phyloP scores from a whole-genome alignment of 306 rosid species.

The Astragalus membranaceus region DNA sequence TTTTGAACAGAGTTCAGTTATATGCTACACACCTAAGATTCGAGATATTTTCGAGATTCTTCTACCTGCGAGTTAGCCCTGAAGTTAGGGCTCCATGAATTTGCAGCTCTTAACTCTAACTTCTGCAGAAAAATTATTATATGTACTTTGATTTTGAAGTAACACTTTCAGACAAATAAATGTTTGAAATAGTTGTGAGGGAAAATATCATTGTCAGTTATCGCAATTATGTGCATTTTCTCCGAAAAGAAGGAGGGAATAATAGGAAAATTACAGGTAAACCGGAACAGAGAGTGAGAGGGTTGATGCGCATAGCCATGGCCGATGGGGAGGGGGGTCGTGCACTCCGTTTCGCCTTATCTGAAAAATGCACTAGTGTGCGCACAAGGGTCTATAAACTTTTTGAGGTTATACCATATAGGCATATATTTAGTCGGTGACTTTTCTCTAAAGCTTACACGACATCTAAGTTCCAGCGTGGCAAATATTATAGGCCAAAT shows the following conservation, averaged over 20 bases:
- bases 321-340: background rate
- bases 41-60: background rate
- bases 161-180: background rate
- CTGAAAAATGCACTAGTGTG: background rate
- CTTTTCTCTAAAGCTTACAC: too few relatives aligned
- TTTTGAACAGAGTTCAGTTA: background rate
- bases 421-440: too few relatives aligned
- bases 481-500: too few relatives aligned
- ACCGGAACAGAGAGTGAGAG: slow-evolving; percentile 25
- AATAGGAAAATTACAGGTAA: slow-evolving; percentile 18
- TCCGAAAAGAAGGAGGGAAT: slow-evolving; percentile 1
- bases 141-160: background rate
- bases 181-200: background rate
- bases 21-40: background rate
- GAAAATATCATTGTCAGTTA: background rate
- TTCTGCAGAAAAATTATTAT: slow-evolving; percentile 30
- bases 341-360: background rate
- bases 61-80: slow-evolving; percentile 46
- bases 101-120: slow-evolving; percentile 34
- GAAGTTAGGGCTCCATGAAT: slow-evolving; percentile 34
- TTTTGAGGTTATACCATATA: too few relatives aligned
- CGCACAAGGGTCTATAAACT: too few relatives aligned
- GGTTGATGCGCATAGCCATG: slow-evolving; percentile 46
- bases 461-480: too few relatives aligned
- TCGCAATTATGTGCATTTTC: background rate